Evolutionary conservation across 495 filamentous ascomycete genomes (phyloP).

Genomic region (Pyrenula aspistea): DNA sequence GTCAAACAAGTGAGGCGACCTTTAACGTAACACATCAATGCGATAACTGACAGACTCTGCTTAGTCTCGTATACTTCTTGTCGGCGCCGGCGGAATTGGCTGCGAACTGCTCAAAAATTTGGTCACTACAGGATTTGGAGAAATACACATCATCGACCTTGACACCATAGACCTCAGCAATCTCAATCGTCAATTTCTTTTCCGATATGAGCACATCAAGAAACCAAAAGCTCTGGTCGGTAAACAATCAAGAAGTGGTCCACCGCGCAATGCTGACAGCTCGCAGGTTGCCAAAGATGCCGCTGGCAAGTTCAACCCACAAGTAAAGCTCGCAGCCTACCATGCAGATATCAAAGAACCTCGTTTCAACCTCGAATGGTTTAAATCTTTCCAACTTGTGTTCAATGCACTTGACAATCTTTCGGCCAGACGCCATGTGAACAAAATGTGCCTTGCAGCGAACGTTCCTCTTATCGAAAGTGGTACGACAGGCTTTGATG

Average conservation of each 20-base stretch:
- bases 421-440: constrained; percentile 88
- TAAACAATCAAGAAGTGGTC: background rate
- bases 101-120: constrained; percentile 98
- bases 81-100: constrained; percentile 93
- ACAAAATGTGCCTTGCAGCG: constrained; percentile 92
- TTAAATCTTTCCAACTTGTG: constrained; percentile 66
- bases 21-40: background rate
- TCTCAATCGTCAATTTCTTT: constrained; percentile 95
- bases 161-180: constrained; percentile 98
- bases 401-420: constrained; percentile 98
- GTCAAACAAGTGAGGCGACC: constrained; percentile 50
- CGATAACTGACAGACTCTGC: constrained; percentile 2
- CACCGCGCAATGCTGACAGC: constrained; percentile 10
- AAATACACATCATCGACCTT: constrained; percentile 91
- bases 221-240: constrained; percentile 89
- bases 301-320: constrained; percentile 81
- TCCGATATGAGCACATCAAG: constrained; percentile 94
- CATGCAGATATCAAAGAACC: constrained; percentile 93
- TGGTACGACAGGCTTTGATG: constrained; percentile 95
- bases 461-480: constrained; percentile 89
- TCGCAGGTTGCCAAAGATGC: constrained; percentile 84
- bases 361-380: constrained; percentile 88
- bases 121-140: constrained; percentile 83
- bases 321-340: constrained; percentile 76
- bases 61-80: constrained; percentile 85